Evolutionary conservation across 352 stramenopile species (phyloP), one percentile per base, ranked within the genome.

Genomic region (Pythium phragmiticola): DNA sequence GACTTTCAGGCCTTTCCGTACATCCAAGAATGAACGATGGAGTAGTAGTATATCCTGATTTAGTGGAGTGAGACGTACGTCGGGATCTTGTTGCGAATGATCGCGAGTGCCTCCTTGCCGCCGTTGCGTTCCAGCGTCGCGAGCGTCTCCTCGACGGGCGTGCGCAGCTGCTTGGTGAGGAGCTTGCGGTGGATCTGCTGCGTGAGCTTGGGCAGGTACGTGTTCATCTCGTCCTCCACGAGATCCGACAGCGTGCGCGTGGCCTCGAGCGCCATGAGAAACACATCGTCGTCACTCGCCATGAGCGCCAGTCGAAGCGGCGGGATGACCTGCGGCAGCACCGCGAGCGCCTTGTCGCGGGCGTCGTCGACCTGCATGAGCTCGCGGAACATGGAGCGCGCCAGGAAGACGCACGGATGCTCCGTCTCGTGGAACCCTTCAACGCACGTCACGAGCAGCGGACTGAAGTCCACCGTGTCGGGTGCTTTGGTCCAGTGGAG

Each of bases 121-220:
- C 81, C 81, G 53, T 92, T 90, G 65, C 80, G 82, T 57, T 90
- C 81, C 28, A 92, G 63, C 39, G 82, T 73, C 11, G 66, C 68
- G 9, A 92, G 76, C 7, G 81, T 90, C 23, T 89, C 78, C 64
- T 89, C 81, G 30, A 88, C 80, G 2, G 81, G 66, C 1, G 63
- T 61, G 0, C 79, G 75, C 23, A 90, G 60, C 36, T 78, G 68
- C 59, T 89, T 89, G 8, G 79, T 83, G 12, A 80, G 67, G 14
- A 89, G 65, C 56, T 89, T 89, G 45, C 84, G 78, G 37, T 92
- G 84, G 49, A 92, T 89, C 59, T 92, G 84, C 67, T 90, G 84
- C 19, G 80, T 86, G 39, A 92, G 67, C 58, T 90, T 90, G 7
- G 78, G 67, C 9, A 90, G 62, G 46, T 90, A 89, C 49, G 78